Percentiles rank a stretch among this genome's conserved stretches.
These are phyloP conservation scores for Cairneyella variabilis DNA, from an alignment of 495 filamentous ascomycete genomes.

Conservation along the genomic window DNA sequence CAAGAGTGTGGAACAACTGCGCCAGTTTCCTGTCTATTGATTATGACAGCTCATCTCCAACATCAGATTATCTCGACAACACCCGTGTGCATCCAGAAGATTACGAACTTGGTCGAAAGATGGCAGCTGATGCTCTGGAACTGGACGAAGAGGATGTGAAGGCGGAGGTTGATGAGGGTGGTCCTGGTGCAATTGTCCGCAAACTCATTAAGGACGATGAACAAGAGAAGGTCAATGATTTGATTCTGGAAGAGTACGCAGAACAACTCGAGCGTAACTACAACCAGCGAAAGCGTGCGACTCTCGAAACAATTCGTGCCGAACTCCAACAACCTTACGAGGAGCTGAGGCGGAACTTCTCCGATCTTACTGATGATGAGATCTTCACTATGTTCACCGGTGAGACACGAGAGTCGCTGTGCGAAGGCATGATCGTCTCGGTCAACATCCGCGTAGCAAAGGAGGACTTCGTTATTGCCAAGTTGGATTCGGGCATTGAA, in stretches of 20 bases:
- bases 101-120: slow-evolving; percentile 94
- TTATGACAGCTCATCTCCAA: slow-evolving; percentile 71
- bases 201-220: slow-evolving; percentile 87
- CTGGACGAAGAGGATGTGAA: slow-evolving; percentile 97
- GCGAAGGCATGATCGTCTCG: slow-evolving; percentile 85
- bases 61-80: slow-evolving; percentile 90
- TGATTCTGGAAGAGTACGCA: slow-evolving; percentile 94
- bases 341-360: slow-evolving; percentile 81
- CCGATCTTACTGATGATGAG: slow-evolving; percentile 66
- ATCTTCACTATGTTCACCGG: slow-evolving; percentile 97
- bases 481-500: slow-evolving; percentile 90
- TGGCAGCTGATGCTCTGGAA: slow-evolving; percentile 95
- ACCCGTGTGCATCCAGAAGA: slow-evolving; percentile 97
- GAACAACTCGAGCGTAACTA: slow-evolving; percentile 92
- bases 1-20: slow-evolving; percentile 91
- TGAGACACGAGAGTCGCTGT: slow-evolving; percentile 79
- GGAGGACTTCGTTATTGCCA: slow-evolving; percentile 87
- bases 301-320: slow-evolving; percentile 91
- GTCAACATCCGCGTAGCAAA: slow-evolving; percentile 84
- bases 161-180: slow-evolving; percentile 84
- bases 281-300: slow-evolving; percentile 90
- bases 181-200: slow-evolving; percentile 82
- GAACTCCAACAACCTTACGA: slow-evolving; percentile 92
- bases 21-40: slow-evolving; percentile 91
- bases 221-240: slow-evolving; percentile 91